These are phyloP conservation scores for Ganoderma multipileum DNA, from an alignment of 1,284 basidiomycete species.

Conservation along the genomic window DNA sequence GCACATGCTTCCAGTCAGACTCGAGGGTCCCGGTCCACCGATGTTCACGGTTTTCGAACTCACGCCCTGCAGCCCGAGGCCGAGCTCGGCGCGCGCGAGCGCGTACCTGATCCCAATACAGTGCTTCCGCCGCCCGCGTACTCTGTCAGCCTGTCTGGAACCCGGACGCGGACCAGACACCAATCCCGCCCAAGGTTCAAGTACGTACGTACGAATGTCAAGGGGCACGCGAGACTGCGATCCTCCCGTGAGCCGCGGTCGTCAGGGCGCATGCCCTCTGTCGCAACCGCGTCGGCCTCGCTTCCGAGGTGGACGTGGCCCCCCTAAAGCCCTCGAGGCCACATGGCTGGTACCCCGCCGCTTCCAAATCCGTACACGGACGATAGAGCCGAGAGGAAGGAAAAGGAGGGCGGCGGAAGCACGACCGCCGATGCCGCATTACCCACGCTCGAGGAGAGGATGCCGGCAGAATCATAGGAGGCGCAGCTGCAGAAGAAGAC, in stretches of 20 bases:
- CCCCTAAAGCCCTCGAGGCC: not conserved
- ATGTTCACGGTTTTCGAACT: not conserved
- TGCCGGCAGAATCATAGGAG: not conserved
- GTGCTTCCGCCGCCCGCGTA: not conserved
- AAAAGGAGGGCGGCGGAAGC: not conserved
- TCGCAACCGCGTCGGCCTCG: not conserved
- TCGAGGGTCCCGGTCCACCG: not conserved
- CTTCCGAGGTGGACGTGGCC: not conserved
- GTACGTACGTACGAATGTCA: too few relatives aligned
- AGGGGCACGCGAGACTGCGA: not conserved
- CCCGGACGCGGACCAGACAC: not conserved
- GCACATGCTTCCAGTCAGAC: not conserved
- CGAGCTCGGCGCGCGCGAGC: not conserved
- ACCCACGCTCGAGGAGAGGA: slow-evolving; percentile 2
- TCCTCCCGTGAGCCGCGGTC: slow-evolving; percentile 7
- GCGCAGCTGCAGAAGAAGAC: not conserved
- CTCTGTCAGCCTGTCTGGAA: not conserved
- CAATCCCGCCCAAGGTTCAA: too few relatives aligned
- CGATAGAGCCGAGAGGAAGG: not conserved
- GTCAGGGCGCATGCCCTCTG: not conserved
- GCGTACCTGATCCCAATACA: not conserved
- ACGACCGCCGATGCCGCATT: slow-evolving; percentile 3
- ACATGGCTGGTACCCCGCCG: not conserved
- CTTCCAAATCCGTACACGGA: not conserved
- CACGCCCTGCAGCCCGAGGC: not conserved